Evolutionary conservation across 2,329 filamentous ascomycete species (phyloP).

Genomic region (Pseudogymnoascus sp.): DNA sequence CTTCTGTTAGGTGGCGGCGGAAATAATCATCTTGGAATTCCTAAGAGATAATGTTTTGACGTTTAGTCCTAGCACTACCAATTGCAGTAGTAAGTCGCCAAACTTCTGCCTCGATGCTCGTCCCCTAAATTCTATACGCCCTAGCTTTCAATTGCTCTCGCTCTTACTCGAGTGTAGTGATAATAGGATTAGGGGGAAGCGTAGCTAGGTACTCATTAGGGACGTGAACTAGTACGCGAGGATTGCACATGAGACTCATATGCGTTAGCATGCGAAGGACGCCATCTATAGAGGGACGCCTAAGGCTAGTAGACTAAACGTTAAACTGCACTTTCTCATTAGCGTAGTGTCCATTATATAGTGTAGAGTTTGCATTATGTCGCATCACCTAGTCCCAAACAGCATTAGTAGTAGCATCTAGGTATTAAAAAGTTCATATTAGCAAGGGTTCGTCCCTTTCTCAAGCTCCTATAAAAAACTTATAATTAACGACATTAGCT

Average conservation of each 20-base stretch:
- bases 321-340: slow-evolving; percentile 14
- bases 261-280: slow-evolving; percentile 6
- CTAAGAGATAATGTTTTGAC: slow-evolving; percentile 8
- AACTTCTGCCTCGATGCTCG: slow-evolving; percentile 6
- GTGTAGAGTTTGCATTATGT: slow-evolving; percentile 10
- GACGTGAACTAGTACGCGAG: background rate
- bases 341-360: slow-evolving; percentile 8
- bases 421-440: background rate
- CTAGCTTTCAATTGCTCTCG: slow-evolving; percentile 7
- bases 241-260: slow-evolving; percentile 12
- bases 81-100: slow-evolving; percentile 5
- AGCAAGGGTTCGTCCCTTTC: background rate
- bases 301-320: slow-evolving; percentile 15
- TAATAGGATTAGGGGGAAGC: slow-evolving; percentile 4
- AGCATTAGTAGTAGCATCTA: slow-evolving; percentile 10
- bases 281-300: slow-evolving; percentile 10
- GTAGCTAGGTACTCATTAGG: background rate
- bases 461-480: slow-evolving; percentile 10
- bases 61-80: slow-evolving; percentile 1
- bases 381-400: slow-evolving; percentile 12
- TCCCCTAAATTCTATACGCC: slow-evolving; percentile 7
- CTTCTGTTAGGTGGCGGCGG: slow-evolving; percentile 11
- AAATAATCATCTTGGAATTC: background rate
- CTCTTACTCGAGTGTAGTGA: slow-evolving; percentile 7
- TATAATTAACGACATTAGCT: slow-evolving; percentile 19